phyloP scores from a whole-genome alignment of 805 yeast species.

The Yamadazyma laniorum region DNA sequence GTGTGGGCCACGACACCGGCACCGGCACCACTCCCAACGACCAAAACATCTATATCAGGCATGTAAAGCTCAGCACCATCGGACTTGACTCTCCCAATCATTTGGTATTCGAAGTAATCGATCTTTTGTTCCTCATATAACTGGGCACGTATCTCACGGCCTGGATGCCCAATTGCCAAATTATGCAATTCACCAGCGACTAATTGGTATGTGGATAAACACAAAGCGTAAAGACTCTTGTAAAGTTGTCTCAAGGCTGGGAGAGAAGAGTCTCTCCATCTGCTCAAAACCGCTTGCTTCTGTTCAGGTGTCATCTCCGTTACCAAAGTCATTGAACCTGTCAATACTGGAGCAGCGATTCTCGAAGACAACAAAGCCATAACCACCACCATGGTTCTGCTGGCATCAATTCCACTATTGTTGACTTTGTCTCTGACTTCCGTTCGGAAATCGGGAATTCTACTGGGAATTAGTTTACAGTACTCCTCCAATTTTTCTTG shows the following conservation, averaged over 20 bases:
- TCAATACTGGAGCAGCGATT: conserved; percentile 29
- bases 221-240: conserved; percentile 24
- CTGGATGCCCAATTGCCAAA: conserved; percentile 40
- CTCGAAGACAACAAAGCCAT: conserved; percentile 29
- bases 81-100: conserved; percentile 29
- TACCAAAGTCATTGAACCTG: conserved; percentile 33
- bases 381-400: conserved; percentile 22
- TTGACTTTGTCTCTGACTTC: conserved; percentile 15
- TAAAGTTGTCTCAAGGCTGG: conserved; percentile 33
- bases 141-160: conserved; percentile 25
- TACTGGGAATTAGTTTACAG: conserved; percentile 27
- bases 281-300: conserved; percentile 27
- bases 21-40: conserved; percentile 54
- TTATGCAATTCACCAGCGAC: conserved; percentile 32
- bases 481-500: conserved; percentile 30
- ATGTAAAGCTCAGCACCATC: conserved; percentile 31
- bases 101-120: conserved; percentile 27
- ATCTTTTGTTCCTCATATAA: conserved; percentile 26
- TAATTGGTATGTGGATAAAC: conserved; percentile 24
- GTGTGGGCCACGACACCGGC: conserved; percentile 53
- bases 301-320: conserved; percentile 36
- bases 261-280: conserved; percentile 45
- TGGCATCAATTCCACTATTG: conserved; percentile 16
- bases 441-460: conserved; percentile 25
- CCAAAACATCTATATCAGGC: conserved; percentile 43